Evolutionary conservation across 164 flowering plant genomes (phyloP), one percentile per base, ranked within the genome.

Genomic region (Warburgia ugandensis): DNA sequence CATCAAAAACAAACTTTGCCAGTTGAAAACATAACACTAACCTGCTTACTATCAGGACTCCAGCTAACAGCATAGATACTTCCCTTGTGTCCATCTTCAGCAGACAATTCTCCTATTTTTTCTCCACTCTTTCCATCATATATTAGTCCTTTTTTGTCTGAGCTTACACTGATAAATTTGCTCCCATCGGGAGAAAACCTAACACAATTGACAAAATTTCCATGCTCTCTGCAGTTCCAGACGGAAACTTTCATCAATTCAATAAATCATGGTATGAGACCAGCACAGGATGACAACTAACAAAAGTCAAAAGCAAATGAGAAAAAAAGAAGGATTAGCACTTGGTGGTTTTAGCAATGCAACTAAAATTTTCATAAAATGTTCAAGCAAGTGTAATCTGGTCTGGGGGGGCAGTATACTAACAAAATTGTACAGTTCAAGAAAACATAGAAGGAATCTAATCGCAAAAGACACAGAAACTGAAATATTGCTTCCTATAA

Each of bases 21-120:
- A 2, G 32, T 13, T 26, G 29, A 26, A 11, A 26, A 2, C 17
- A 45, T 25, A 25, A 13, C 11, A 26, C 20, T 29, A 50, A 84
- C 99, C 76, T 82, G 78, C 66, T 81, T 79, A 58, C 97, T 47
- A 68, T 89, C 86, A 45, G 96, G 81, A 66, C 96, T 86, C 99
- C 99, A 94, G 69, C 97, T 89, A 52, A 84, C 83, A 56, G 97
- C 92, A 73, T 94, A 94, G 52, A 94, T 79, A 73, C 89, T 94
- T 44, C 99, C 99, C 54, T 70, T 78, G 59, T 94, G 99, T 29
- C 81, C 97, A 75, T 78, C 87, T 54, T 84, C 97, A 28, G 76
- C 55, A 8, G 84, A 82, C 37, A 94, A 62, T 70, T 84, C 86
- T 46, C 97, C 97, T 53, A 84, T 77, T 66, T 64, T 82, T 39